A percentile compares a stretch with the other conserved stretches of the same genome.
Conservation (phyloP, 768 basidiomycete species). For the Tylopilus subfusipes region DNA sequence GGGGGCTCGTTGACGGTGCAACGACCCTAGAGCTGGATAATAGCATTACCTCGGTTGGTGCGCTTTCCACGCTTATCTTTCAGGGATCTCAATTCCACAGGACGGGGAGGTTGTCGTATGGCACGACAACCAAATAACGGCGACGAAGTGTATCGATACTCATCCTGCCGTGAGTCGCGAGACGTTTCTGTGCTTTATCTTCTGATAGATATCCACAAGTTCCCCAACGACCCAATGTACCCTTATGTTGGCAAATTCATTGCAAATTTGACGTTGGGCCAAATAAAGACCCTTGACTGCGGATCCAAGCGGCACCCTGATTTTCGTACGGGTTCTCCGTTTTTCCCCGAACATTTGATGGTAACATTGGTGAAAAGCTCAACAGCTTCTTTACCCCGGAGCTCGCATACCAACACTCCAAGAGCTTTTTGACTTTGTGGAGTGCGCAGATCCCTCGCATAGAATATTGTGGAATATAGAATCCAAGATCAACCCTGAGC, state of each 20-base stretch:
- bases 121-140: slow-evolving; percentile 68
- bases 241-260: slow-evolving; percentile 77
- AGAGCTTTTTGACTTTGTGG: slow-evolving; percentile 74
- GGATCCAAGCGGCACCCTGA: slow-evolving; percentile 59
- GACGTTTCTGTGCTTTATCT: neutral
- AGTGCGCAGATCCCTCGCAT: slow-evolving; percentile 65
- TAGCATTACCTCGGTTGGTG: slow-evolving; percentile 62
- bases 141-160: slow-evolving; percentile 69
- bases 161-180: slow-evolving; percentile 48
- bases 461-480: slow-evolving; percentile 73
- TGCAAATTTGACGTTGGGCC: slow-evolving; percentile 73
- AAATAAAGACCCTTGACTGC: slow-evolving; percentile 78
- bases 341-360: neutral
- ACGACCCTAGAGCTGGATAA: slow-evolving; percentile 79
- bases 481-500: slow-evolving; percentile 64
- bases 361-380: slow-evolving; percentile 37
- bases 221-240: slow-evolving; percentile 54
- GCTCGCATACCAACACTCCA: slow-evolving; percentile 68
- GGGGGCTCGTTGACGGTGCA: slow-evolving; percentile 73
- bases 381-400: slow-evolving; percentile 63
- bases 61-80: neutral
- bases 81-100: slow-evolving; percentile 33
- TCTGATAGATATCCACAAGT: slow-evolving; percentile 34
- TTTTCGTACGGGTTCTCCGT: slow-evolving; percentile 47
- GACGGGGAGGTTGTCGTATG: slow-evolving; percentile 77